Base-by-base conservation (phyloP, 768 basidiomycete species). In the Serendipita indica region DNA sequence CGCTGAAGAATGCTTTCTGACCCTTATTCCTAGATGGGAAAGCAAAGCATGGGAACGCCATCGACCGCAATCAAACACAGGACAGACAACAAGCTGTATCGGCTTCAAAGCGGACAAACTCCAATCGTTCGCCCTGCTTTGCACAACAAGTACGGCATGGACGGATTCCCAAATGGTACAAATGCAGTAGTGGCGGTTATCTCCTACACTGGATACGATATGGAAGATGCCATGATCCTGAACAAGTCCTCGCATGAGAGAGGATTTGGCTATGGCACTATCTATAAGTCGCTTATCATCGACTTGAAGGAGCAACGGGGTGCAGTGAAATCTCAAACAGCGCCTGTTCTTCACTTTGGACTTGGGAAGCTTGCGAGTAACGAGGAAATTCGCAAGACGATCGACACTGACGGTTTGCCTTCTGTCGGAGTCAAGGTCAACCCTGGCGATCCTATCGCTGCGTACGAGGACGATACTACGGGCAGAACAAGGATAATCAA, bases 141-240 rank as follows among this genome's bases (percentile, higher is more conserved):
- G 39, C 90, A 98, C 73, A 86, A 92, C 67, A 82, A 83, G 2
- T 99, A 98, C 71, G 94, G 89, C 43, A 96, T 99, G 87, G 96
- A 99, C 71, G 81, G 88, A 32, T 99, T 92, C 78, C 96, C 96
- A 1, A 98, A 93, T 65, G 96, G 96, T 14, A 97, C 87, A 43
- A 99, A 99, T 69, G 96, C 96, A 18, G 76, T 99, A 61, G 96
- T 99, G 52, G 96, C 96, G n/a, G 96, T 99, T 67, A 98, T 99
- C 65, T 99, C 96, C 0, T 99, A 99, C 68, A 99, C 96, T 2
- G 96, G 96, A 2, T 99, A 99, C 71, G 96, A 99, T 70, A 99
- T 99, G 96, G 96, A 99, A 73, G 96, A 99, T 65, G 96, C 96
- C 64, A 99, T 99, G 96, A 99, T 99, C 64, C 74, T 99, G 57